Percentiles rank a stretch among this genome's conserved stretches.
Conservation (phyloP, 139 green algal species). For the Chlorokybus atmophyticus region DNA sequence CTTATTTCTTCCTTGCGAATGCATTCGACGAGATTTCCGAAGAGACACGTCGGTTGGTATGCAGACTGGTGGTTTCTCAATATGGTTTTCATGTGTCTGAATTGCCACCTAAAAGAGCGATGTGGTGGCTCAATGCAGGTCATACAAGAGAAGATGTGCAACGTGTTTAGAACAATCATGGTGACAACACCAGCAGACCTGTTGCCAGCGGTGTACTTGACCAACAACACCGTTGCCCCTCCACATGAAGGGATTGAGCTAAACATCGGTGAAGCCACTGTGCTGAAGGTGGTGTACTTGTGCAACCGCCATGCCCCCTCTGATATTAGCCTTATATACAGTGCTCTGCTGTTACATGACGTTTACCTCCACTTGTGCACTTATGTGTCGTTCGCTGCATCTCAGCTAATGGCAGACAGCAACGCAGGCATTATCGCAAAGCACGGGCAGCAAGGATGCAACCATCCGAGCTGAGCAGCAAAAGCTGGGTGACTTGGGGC, state of each 20-base stretch:
- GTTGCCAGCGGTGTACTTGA: constrained; percentile 79
- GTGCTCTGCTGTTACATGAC: too few relatives aligned
- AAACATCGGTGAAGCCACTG: constrained; percentile 79
- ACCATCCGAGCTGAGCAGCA: neutral
- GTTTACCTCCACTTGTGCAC: constrained; percentile 26
- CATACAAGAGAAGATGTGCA: constrained; percentile 55
- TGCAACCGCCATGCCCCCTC: too few relatives aligned
- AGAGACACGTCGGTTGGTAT: constrained; percentile 11
- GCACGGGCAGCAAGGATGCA: constrained; percentile 67
- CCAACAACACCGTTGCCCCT: constrained; percentile 72
- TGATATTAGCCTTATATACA: too few relatives aligned
- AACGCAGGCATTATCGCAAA: too few relatives aligned
- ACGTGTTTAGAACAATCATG: constrained; percentile 67
- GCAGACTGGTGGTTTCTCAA: too few relatives aligned
- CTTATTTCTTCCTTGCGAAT: constrained; percentile 21
- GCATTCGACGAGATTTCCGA: constrained; percentile 13
- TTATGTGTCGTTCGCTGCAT: too few relatives aligned
- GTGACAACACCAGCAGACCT: constrained; percentile 60
- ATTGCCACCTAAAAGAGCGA: too few relatives aligned
- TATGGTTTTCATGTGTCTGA: too few relatives aligned
- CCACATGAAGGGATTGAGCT: constrained; percentile 85
- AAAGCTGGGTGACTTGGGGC: constrained; percentile 62
- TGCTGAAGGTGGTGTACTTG: too few relatives aligned
- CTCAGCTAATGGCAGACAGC: too few relatives aligned
- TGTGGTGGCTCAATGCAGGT: too few relatives aligned